phyloP scores from a whole-genome alignment of 1,139 yeast species.

The Geotrichum australiense region DNA sequence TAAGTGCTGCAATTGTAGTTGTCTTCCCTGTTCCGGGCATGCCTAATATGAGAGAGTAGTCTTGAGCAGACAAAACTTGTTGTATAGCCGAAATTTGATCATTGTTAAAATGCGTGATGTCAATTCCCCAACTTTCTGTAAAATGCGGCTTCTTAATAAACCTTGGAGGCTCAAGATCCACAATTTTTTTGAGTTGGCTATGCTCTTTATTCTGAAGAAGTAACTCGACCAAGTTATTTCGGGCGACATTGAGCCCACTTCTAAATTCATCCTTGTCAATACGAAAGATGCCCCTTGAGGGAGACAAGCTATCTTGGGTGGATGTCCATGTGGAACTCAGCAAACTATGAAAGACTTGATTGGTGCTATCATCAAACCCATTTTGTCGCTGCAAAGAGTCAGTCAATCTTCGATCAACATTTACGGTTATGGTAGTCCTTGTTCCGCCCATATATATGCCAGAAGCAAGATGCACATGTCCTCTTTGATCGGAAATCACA shows the following conservation, averaged over 20 bases:
- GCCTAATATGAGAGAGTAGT: conserved; percentile 77
- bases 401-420: conserved; percentile 49
- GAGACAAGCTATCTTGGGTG: background rate
- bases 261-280: conserved; percentile 77
- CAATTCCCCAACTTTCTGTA: background rate
- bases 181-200: conserved; percentile 6
- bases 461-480: conserved; percentile 66
- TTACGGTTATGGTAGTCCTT: conserved; percentile 36
- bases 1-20: conserved; percentile 76
- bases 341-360: conserved; percentile 48
- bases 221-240: conserved; percentile 53
- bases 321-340: conserved; percentile 22
- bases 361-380: conserved; percentile 39
- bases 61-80: conserved; percentile 56
- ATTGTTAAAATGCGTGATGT: conserved; percentile 40
- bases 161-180: conserved; percentile 9
- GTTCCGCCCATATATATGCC: conserved; percentile 48
- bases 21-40: conserved; percentile 99
- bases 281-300: conserved; percentile 40
- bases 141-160: background rate
- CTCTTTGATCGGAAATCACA: conserved; percentile 70
- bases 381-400: conserved; percentile 39
- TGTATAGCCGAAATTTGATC: conserved; percentile 70
- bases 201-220: conserved; percentile 4
- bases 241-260: conserved; percentile 67